Percentiles rank a stretch among this genome's conserved stretches.
Evolutionary conservation across 2,329 filamentous ascomycete species (phyloP).

Genomic region (Stachybotrys chartarum): DNA sequence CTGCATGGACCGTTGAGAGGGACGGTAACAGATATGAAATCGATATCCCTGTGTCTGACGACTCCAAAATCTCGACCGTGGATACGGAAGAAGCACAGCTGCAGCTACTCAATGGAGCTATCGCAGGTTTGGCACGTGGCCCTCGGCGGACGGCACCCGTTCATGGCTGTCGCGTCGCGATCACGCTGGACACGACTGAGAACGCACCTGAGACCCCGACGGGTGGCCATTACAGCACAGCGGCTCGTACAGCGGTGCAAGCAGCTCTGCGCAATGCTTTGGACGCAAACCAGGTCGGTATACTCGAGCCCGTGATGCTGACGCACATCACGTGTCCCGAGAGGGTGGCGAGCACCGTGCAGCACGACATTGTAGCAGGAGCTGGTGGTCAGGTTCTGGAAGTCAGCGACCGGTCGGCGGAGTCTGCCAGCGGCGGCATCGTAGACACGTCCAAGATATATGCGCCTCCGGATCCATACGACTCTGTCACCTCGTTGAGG

Average conservation of each 20-base stretch:
- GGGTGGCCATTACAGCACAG: constrained; percentile 60
- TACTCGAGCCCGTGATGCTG: constrained; percentile 93
- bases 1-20: constrained; percentile 37
- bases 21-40: constrained; percentile 66
- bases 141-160: constrained; percentile 75
- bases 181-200: constrained; percentile 59
- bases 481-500: constrained; percentile 49
- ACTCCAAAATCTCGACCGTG: constrained; percentile 39
- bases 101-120: constrained; percentile 69
- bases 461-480: constrained; percentile 78
- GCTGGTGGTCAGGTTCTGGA: constrained; percentile 68
- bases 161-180: constrained; percentile 63
- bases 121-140: constrained; percentile 77
- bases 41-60: constrained; percentile 43
- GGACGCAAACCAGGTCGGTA: constrained; percentile 44
- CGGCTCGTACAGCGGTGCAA: constrained; percentile 56
- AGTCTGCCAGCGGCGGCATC: constrained; percentile 22
- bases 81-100: constrained; percentile 44
- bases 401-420: constrained; percentile 48
- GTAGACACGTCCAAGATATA: constrained; percentile 76
- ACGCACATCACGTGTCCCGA: constrained; percentile 84
- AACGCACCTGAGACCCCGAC: constrained; percentile 51
- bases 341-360: constrained; percentile 68
- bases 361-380: constrained; percentile 71
- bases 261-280: constrained; percentile 59